A percentile compares a stretch with the other conserved stretches of the same genome.
Conservation (phyloP, 1,284 basidiomycete species). For the Coniferiporia sulphurascens region DNA sequence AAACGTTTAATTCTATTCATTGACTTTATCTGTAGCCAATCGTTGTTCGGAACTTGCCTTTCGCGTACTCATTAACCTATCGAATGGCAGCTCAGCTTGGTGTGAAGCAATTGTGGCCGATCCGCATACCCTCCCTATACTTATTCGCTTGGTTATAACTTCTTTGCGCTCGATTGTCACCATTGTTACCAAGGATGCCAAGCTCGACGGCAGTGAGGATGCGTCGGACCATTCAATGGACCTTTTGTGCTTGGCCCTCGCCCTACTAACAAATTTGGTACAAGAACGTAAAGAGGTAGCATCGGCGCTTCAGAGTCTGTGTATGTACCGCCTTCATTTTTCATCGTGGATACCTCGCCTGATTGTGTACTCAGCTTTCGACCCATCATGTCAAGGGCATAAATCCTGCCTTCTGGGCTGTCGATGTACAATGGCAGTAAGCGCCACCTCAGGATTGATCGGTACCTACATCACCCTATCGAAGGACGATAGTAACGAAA, state of each 20-base stretch:
- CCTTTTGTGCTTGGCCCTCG: constrained; percentile 62
- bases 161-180: constrained; percentile 26
- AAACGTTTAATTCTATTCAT: neutral
- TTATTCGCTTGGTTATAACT: constrained; percentile 41
- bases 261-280: constrained; percentile 66
- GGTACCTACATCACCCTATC: constrained; percentile 14
- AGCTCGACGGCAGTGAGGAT: constrained; percentile 22
- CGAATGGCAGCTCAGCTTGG: constrained; percentile 56
- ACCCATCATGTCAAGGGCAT: constrained; percentile 14
- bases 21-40: constrained; percentile 29
- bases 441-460: constrained; percentile 16
- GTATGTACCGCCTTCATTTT: constrained; percentile 1
- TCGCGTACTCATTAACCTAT: constrained; percentile 63
- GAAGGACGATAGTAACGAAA: constrained; percentile 16
- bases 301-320: neutral
- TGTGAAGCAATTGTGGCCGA: constrained; percentile 41
- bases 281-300: constrained; percentile 37
- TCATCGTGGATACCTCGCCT: neutral
- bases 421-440: constrained; percentile 14
- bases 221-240: constrained; percentile 45
- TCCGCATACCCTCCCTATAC: constrained; percentile 39
- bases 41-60: constrained; percentile 53
- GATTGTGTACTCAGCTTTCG: neutral
- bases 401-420: constrained; percentile 19
- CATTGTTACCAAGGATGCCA: constrained; percentile 16